Evolutionary conservation across 495 filamentous ascomycete species (phyloP).

Genomic region (Opeltia flavorubescens): DNA sequence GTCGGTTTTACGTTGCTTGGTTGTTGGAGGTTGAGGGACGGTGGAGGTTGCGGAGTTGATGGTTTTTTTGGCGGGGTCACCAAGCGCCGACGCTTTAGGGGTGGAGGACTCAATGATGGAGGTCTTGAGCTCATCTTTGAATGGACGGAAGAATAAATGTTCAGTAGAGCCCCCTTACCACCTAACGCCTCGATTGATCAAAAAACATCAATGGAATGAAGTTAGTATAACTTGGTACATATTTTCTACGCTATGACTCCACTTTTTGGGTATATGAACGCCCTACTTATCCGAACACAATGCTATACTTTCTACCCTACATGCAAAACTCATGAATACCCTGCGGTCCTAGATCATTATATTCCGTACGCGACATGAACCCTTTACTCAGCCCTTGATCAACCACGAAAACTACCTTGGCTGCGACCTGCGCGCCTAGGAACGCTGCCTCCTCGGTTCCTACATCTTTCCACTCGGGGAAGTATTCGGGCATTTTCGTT

Average conservation of each 20-base stretch:
- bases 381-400: constrained; percentile 58
- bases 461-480: constrained; percentile 84
- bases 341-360: constrained; percentile 62
- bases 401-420: constrained; percentile 57
- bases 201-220: no score
- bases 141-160: no score
- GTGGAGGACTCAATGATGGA: constrained; percentile 16
- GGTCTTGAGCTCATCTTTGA: not conserved
- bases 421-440: constrained; percentile 65
- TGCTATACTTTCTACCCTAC: not conserved
- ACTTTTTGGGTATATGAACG: not conserved
- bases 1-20: not conserved
- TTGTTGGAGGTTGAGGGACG: not conserved
- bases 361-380: constrained; percentile 59
- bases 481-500: constrained; percentile 68
- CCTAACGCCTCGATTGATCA: no score
- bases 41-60: not conserved
- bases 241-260: no score
- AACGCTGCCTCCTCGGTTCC: constrained; percentile 65
- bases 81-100: constrained; percentile 16
- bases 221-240: no score
- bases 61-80: not conserved
- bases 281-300: not conserved
- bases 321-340: constrained; percentile 45
- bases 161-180: no score